These are phyloP conservation scores for Tetradesmus lagerheimii DNA, from an alignment of 139 green algal genomes.

Conservation along the genomic window DNA sequence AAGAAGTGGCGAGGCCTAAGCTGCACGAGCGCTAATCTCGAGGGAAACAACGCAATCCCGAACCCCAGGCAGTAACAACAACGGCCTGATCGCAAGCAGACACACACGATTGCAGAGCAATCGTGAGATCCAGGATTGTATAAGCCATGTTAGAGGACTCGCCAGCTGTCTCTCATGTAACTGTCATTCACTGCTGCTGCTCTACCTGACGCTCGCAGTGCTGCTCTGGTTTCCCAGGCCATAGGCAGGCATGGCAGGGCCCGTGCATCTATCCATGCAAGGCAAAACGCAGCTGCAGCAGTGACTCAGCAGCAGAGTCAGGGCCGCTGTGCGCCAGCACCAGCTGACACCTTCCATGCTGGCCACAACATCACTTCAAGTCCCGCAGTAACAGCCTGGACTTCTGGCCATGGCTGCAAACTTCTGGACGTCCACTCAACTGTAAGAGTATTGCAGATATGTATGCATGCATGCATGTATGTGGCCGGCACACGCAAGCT, in stretches of 20 bases:
- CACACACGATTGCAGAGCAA: neutral
- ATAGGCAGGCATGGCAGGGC: neutral
- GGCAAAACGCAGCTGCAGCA: neutral
- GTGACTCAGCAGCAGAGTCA: neutral
- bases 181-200: neutral
- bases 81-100: neutral
- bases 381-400: neutral
- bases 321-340: neutral
- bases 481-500: neutral
- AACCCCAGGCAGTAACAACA: neutral
- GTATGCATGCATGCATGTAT: neutral
- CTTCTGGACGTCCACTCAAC: slow-evolving; percentile 48
- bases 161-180: neutral
- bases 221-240: neutral
- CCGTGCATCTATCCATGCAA: neutral
- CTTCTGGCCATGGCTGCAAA: slow-evolving; percentile 38
- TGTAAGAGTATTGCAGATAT: neutral
- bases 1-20: neutral
- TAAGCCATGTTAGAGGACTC: neutral
- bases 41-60: neutral
- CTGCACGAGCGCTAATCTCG: neutral
- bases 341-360: neutral
- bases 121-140: neutral
- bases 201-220: neutral
- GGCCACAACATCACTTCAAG: neutral